Percentiles rank a stretch among this genome's conserved stretches.
phyloP scores from a whole-genome alignment of 148 eudicot species.

The Linanthus parryae region DNA sequence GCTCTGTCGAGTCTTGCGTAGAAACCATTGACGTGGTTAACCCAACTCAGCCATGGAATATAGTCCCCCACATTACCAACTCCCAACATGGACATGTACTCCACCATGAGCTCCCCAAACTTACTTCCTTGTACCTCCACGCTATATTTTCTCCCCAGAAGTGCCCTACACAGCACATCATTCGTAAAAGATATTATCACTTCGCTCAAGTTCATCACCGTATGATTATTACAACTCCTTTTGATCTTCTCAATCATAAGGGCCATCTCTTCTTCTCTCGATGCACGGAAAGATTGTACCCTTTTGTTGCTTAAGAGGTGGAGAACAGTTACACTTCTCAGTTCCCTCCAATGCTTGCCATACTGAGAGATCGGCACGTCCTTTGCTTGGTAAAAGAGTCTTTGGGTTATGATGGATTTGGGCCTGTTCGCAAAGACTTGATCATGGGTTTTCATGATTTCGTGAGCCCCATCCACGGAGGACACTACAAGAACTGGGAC shows the following conservation, averaged over 20 bases:
- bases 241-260: slow-evolving; percentile 6
- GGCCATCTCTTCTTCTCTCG: slow-evolving; percentile 6
- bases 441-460: slow-evolving; percentile 5
- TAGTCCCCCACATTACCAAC: slow-evolving; percentile 21
- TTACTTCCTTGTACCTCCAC: slow-evolving; percentile 13
- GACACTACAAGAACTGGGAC: background rate
- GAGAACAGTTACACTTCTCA: slow-evolving; percentile 21
- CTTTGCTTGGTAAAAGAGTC: background rate
- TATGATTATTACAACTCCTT: background rate
- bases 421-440: background rate
- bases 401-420: background rate
- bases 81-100: background rate
- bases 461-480: background rate
- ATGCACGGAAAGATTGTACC: slow-evolving; percentile 1
- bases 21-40: slow-evolving; percentile 21
- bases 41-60: slow-evolving; percentile 31
- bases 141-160: slow-evolving; percentile 28
- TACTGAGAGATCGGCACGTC: background rate
- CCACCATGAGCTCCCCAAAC: slow-evolving; percentile 2
- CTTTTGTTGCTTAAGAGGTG: slow-evolving; percentile 6
- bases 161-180: slow-evolving; percentile 6
- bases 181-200: background rate
- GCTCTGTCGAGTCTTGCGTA: slow-evolving; percentile 14
- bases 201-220: background rate
- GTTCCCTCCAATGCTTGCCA: slow-evolving; percentile 24